A percentile compares a stretch with the other conserved stretches of the same genome.
phyloP scores from a whole-genome alignment of 1,139 yeast species.

The Diutina rugosa region DNA sequence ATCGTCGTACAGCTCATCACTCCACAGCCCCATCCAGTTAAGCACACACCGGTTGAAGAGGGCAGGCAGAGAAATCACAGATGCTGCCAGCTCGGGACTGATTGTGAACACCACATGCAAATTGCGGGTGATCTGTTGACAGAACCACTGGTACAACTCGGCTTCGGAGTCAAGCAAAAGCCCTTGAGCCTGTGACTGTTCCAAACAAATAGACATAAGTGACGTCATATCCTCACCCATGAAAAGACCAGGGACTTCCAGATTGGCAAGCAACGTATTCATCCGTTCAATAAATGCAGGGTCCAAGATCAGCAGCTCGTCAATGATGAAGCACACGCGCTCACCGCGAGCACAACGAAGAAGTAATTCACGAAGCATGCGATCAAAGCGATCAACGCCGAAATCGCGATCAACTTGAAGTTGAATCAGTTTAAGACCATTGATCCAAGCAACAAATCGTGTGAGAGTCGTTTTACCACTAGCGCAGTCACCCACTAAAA shows the following conservation, averaged over 20 bases:
- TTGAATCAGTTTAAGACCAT: conserved; percentile 55
- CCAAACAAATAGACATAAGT: conserved; percentile 45
- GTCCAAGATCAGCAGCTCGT: conserved; percentile 68
- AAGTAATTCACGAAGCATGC: conserved; percentile 42
- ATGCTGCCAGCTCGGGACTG: conserved; percentile 30
- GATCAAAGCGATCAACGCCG: conserved; percentile 53
- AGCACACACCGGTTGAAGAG: conserved; percentile 82
- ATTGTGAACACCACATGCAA: conserved; percentile 78
- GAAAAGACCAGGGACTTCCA: conserved; percentile 85
- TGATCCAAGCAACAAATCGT: conserved; percentile 85
- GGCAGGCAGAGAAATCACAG: conserved; percentile 72
- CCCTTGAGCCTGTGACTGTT: conserved; percentile 50
- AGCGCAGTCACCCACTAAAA: conserved; percentile 75
- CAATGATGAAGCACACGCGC: conserved; percentile 59
- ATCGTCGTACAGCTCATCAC: conserved; percentile 31
- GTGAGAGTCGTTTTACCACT: conserved; percentile 73
- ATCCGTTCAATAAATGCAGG: conserved; percentile 79
- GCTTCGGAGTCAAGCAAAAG: conserved; percentile 54
- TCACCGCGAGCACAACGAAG: conserved; percentile 39
- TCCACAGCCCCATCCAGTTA: conserved; percentile 88
- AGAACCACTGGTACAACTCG: conserved; percentile 69
- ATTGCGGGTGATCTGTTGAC: conserved; percentile 50
- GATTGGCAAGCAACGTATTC: conserved; percentile 85
- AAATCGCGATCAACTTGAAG: conserved; percentile 46
- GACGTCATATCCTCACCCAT: conserved; percentile 56